phyloP scores from a whole-genome alignment of 768 basidiomycete genomes.

The Serpula lacrymans region DNA sequence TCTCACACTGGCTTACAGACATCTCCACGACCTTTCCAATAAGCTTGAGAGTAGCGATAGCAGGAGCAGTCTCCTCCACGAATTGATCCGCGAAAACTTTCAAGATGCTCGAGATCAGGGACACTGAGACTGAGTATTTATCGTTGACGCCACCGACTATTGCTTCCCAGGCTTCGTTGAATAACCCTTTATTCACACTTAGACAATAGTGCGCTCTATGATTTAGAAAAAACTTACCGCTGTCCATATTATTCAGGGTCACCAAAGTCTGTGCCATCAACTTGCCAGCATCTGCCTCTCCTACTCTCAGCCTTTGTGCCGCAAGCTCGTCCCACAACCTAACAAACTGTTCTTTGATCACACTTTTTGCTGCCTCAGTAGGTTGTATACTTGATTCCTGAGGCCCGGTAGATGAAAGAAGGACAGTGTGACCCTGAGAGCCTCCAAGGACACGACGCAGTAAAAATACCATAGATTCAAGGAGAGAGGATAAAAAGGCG shows the following conservation, averaged over 20 bases:
- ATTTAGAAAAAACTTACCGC: constrained; percentile 21
- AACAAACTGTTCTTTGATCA: constrained; percentile 45
- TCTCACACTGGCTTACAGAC: constrained; percentile 31
- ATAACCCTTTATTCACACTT: too few species aligned
- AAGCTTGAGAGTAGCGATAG: constrained; percentile 24
- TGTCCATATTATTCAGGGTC: constrained; percentile 18
- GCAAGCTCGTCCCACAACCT: constrained; percentile 49
- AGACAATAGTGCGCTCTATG: too few species aligned
- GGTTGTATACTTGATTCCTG: constrained; percentile 1
- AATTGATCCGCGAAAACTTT: constrained; percentile 42
- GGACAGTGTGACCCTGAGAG: constrained; percentile 7
- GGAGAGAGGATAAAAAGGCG: constrained; percentile 63
- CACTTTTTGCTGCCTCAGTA: not conserved
- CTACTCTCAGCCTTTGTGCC: constrained; percentile 42
- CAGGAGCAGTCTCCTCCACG: constrained; percentile 24
- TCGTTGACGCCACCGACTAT: constrained; percentile 31
- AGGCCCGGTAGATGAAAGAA: constrained; percentile 1
- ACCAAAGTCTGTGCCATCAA: constrained; percentile 41
- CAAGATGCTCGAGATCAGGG: constrained; percentile 43
- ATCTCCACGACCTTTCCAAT: constrained; percentile 32
- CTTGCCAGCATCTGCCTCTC: constrained; percentile 40
- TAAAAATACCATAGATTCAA: constrained; percentile 70
- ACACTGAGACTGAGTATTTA: constrained; percentile 18
- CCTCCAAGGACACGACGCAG: constrained; percentile 37
- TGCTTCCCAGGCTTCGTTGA: constrained; percentile 45